These are phyloP conservation scores for Colletotrichum sp. DNA, from an alignment of 2,329 filamentous ascomycete genomes.

Conservation along the genomic window DNA sequence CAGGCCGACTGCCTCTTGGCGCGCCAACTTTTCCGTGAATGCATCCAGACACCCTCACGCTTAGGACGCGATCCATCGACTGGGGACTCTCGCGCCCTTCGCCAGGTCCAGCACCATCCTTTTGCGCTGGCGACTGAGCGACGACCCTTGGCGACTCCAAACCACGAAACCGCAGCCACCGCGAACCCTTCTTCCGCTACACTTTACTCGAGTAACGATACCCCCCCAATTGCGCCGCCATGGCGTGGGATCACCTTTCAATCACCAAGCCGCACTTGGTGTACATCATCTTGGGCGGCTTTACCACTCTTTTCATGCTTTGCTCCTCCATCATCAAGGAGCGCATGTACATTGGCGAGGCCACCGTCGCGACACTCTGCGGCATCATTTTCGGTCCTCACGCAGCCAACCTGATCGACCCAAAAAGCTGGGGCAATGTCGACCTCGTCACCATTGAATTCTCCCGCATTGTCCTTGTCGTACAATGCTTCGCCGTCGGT, in stretches of 20 bases:
- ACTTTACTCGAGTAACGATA: background rate
- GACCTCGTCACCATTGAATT: conserved; percentile 91
- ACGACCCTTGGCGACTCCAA: background rate
- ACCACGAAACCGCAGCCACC: background rate
- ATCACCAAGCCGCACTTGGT: conserved; percentile 97
- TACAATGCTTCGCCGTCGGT: conserved; percentile 91
- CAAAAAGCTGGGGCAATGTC: conserved; percentile 76
- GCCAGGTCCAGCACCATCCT: conserved; percentile 22
- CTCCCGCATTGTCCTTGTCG: conserved; percentile 86
- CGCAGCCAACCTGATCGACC: conserved; percentile 81
- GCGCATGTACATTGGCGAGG: conserved; percentile 97
- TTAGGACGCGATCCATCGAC: conserved; percentile 27
- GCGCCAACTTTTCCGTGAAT: conserved; percentile 29
- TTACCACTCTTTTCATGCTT: conserved; percentile 97
- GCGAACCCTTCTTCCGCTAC: background rate
- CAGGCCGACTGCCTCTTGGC: conserved; percentile 4
- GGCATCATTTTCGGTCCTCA: conserved; percentile 90
- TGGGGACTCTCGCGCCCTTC: conserved; percentile 26
- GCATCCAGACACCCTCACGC: conserved; percentile 30
- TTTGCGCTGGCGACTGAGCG: conserved; percentile 13
- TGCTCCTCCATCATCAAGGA: conserved; percentile 99
- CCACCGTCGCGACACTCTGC: conserved; percentile 88
- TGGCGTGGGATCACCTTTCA: conserved; percentile 82
- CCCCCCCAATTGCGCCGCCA: conserved; percentile 37
- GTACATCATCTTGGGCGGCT: conserved; percentile 97